Percentiles rank a stretch among this genome's conserved stretches.
phyloP scores from a whole-genome alignment of 2,329 filamentous ascomycete species.

The Colletotrichum kahawae region DNA sequence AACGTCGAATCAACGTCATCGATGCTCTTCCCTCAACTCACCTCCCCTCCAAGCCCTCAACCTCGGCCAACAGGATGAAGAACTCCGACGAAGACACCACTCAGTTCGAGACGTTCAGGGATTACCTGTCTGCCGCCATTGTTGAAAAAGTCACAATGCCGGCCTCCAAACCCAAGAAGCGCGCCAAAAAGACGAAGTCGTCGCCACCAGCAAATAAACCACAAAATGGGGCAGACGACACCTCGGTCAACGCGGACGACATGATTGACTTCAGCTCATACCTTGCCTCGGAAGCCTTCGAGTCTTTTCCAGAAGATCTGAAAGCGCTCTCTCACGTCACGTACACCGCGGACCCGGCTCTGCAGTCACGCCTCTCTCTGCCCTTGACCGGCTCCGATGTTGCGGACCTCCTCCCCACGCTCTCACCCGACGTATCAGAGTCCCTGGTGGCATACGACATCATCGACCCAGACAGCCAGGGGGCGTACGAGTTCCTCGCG shows the following conservation, averaged over 20 bases:
- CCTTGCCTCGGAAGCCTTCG: conserved; percentile 73
- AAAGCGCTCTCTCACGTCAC: conserved; percentile 65
- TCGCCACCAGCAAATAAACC: background rate
- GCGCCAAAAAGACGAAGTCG: conserved; percentile 34
- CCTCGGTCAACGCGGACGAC: conserved; percentile 60
- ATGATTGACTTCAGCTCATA: conserved; percentile 84
- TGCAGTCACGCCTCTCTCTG: conserved; percentile 61
- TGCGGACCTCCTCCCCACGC: conserved; percentile 52
- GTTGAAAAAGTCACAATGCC: conserved; percentile 62
- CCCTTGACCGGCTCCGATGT: conserved; percentile 60
- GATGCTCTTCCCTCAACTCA: background rate
- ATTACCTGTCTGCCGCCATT: conserved; percentile 73
- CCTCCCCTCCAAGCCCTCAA: conserved; percentile 12
- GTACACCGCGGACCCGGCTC: conserved; percentile 50
- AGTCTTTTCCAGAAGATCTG: conserved; percentile 64
- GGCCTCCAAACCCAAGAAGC: conserved; percentile 50
- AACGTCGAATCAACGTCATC: conserved; percentile 9
- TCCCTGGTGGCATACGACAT: conserved; percentile 72
- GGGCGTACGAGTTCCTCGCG: conserved; percentile 59
- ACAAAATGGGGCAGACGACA: background rate
- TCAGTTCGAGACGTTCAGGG: conserved; percentile 66
- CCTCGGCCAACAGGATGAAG: conserved; percentile 52
- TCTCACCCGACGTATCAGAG: conserved; percentile 68
- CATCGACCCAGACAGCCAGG: conserved; percentile 45
- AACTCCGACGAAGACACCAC: background rate